Evolutionary conservation across 495 filamentous ascomycete species (phyloP), one percentile per base, ranked within the genome.

Genomic region (Xylaria telfairii): DNA sequence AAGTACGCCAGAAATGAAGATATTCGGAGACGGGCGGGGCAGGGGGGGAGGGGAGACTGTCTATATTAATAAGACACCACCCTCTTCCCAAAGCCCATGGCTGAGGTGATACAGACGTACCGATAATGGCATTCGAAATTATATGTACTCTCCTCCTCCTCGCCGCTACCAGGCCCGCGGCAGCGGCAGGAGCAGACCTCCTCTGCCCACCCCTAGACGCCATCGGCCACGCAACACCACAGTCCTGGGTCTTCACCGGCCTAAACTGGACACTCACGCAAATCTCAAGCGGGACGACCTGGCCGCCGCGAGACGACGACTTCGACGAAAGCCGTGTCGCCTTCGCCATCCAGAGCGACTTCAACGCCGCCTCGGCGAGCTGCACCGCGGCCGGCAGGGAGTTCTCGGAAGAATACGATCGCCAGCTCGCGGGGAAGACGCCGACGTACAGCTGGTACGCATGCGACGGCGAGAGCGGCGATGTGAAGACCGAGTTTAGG

Each of bases 401-500:
- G 47, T 67, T 67, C 32, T 67, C 64, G 5, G 64, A 67, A 47
- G 64, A 67, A n/a, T 67, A 67, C 17, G 21, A 21, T 10, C 42
- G 64, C 13, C 64, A 67, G 49, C 64, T 67, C 1, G 64, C 64
- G 0, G 64, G 64, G 1, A 26, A 28, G 64, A 41, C 21, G 46
- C 64, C 64, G n/a, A 30, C 24, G 30, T 67, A 67, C 42, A 42
- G 26, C 1, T 67, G 64, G 64, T 56, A 39, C 30, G 0, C 17
- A 9, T 67, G 64, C 37, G n/a, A 67, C 10, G 44, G 44, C 2
- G 24, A 34, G 46, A 15, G 64, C 10, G 1, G 4, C 1, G 64
- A 53, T 26, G 64, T 67, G 30, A 67, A 54, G 64, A 67, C 64
- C 4, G 46, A 67, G 47, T 67, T 67, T 21, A 56, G 34, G 64